phyloP scores from a whole-genome alignment of 2,329 filamentous ascomycete genomes.

The Aureobasidium musti region DNA sequence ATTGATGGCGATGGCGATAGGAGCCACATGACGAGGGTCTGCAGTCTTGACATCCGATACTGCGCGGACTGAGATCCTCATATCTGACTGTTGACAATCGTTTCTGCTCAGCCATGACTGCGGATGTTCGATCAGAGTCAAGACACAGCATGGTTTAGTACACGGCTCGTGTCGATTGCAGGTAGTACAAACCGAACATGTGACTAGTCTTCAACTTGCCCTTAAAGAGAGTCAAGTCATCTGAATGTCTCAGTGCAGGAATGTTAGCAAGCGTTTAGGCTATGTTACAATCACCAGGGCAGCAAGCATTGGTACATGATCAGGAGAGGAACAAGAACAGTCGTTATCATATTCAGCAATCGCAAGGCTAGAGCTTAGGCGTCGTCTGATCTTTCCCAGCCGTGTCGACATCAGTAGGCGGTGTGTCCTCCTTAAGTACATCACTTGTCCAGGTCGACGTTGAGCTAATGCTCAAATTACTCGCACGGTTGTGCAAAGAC shows the following conservation, averaged over 20 bases:
- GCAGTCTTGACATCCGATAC: not conserved
- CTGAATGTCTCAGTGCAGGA: not conserved
- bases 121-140: not conserved
- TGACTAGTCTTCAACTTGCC: not conserved
- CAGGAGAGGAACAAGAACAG: not conserved
- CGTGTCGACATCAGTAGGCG: constrained; percentile 31
- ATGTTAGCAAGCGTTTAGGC: constrained; percentile 1
- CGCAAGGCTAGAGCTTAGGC: constrained; percentile 8
- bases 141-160: not conserved
- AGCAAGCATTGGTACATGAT: not conserved
- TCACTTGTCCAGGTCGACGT: constrained; percentile 30
- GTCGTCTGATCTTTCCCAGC: constrained; percentile 16
- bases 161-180: not conserved
- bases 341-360: constrained; percentile 17
- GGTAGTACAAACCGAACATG: not conserved
- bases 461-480: constrained; percentile 30
- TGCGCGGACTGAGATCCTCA: too few species aligned
- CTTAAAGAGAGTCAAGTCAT: not conserved
- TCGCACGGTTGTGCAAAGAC: constrained; percentile 29
- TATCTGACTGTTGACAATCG: not conserved
- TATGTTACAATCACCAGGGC: not conserved
- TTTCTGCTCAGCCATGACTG: not conserved
- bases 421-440: constrained; percentile 31
- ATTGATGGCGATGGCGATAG: not conserved
- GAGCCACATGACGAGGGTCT: not conserved